Evolutionary conservation across 2,329 filamentous ascomycete genomes (phyloP), one percentile per base, ranked within the genome.

Genomic region (Monascus ruber): DNA sequence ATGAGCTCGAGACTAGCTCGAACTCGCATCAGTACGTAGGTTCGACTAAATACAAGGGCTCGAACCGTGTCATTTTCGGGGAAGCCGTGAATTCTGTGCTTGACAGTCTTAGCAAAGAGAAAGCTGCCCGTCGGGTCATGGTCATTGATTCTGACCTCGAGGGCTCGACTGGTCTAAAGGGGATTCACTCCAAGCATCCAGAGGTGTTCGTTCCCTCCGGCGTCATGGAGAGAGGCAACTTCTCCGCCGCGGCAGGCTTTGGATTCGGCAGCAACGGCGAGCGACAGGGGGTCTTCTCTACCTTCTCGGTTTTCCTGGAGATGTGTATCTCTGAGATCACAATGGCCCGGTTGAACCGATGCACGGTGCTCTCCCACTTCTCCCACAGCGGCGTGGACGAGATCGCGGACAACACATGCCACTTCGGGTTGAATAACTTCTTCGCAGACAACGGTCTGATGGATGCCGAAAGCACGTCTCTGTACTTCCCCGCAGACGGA

Each of bases 381-480:
- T 63, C 59, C 1, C 61, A 64, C 47, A 59, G 55, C 6, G 61
- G 61, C 28, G 57, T 64, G 2, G 60, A 64, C 32, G 61, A 64
- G 43, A 64, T 64, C 51, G 61, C 61, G 9, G 61, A 64, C 40
- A 64, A 64, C 44, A 64, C 61, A 1, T 64, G 61, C 49, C 61
- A 64, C 46, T 64, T 64, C 40, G 61, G 61, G 4, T 44, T 64
- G 42, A 63, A 64, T 50, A 55, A 60, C 31, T 62, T 63, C 52
- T 64, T 64, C 40, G 60, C 61, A 4, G 61, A 64, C 27, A 64
- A 64, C 35, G 61, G 59, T 1, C 47, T 64, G 5, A 58, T 62
- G 47, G 61, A 64, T 39, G 54, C 55, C 24, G 56, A 54, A 40
- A 51, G 32, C 24, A 63, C 59, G 1, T 42, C 54, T 1, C 44